Percentiles rank a stretch among this genome's conserved stretches.
phyloP scores from a whole-genome alignment of 345 rosid genomes.

The Dovyalis caffra region DNA sequence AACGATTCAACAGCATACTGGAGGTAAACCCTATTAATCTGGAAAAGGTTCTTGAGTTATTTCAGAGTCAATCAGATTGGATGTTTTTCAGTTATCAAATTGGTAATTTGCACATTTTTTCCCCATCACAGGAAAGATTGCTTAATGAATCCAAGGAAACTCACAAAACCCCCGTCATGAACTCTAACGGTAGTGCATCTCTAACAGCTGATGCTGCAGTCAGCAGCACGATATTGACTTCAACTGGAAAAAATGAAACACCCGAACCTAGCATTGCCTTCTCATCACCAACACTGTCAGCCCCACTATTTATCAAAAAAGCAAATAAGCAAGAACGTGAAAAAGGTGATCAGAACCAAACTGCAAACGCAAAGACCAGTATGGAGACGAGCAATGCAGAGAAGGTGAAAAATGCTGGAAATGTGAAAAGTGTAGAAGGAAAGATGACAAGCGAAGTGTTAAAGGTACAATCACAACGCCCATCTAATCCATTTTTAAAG shows the following conservation, averaged over 20 bases:
- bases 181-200: constrained; percentile 11
- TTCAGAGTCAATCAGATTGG: not conserved
- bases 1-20: constrained; percentile 69
- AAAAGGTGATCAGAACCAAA: constrained; percentile 27
- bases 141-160: constrained; percentile 46
- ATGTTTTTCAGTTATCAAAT: not conserved
- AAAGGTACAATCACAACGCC: constrained; percentile 14
- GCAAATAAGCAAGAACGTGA: constrained; percentile 38
- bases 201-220: constrained; percentile 23
- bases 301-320: constrained; percentile 48
- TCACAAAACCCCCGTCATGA: constrained; percentile 14
- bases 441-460: not conserved
- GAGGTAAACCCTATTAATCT: constrained; percentile 47
- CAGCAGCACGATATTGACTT: constrained; percentile 25
- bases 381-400: constrained; percentile 20
- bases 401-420: constrained; percentile 18
- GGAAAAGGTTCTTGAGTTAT: not conserved
- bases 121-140: constrained; percentile 63
- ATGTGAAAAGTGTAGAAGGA: constrained; percentile 7
- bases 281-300: constrained; percentile 38
- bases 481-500: constrained; percentile 28
- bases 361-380: constrained; percentile 16
- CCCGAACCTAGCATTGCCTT: constrained; percentile 32
- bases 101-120: constrained; percentile 14
- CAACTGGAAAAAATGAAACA: constrained; percentile 31